Base-by-base conservation (phyloP, 495 filamentous ascomycete species). In the Aspergillus panamensis region DNA sequence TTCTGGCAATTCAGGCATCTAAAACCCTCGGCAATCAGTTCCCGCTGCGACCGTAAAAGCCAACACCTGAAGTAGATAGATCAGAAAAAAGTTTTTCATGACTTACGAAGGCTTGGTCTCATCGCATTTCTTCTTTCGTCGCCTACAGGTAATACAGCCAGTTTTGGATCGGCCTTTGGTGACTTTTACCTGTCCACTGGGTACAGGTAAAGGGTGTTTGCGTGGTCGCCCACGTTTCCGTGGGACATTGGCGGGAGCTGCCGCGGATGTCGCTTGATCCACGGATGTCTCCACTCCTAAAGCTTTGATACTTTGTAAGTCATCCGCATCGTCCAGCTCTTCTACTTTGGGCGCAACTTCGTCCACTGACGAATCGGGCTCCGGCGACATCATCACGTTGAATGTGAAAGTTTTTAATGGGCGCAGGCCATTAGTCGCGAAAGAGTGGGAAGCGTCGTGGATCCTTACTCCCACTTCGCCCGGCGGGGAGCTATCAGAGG, bases 91-190 rank as follows among this genome's bases (percentile, higher is more conserved):
- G 19, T 25, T 37, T 2, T 25, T 25, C 2, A 25, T 25, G 1
- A 69, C 65, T 69, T 66, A 96, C 64, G 82, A 77, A 53, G 92
- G 92, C 65, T 92, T 95, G n/a, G 86, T 85, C 77, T 97, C 92
- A 68, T 96, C 92, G 73, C 92, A 97, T 76, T 97, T 97, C 87
- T 96, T 97, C 78, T 96, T 96, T 31, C 92, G 80, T 65, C 88
- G 87, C 55, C 92, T 82, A 77, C 92, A 97, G 48, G 92, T 96
- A 55, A 94, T 87, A 73, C 92, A 96, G 0, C 92, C 92, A 3
- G 92, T 96, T 77, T 96, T 96, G 57, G 91, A 95, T 17, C 92
- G 81, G n/a, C 88, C 89, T 64, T 95, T 94, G 48, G 90, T 84
- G 53, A 88, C 70, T 62, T 94, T 94, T 70, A 78, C 82, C 50